A percentile compares a stretch with the other conserved stretches of the same genome.
These are phyloP conservation scores for Cercospora sp. DNA, from an alignment of 2,329 filamentous ascomycete species.

Conservation along the genomic window DNA sequence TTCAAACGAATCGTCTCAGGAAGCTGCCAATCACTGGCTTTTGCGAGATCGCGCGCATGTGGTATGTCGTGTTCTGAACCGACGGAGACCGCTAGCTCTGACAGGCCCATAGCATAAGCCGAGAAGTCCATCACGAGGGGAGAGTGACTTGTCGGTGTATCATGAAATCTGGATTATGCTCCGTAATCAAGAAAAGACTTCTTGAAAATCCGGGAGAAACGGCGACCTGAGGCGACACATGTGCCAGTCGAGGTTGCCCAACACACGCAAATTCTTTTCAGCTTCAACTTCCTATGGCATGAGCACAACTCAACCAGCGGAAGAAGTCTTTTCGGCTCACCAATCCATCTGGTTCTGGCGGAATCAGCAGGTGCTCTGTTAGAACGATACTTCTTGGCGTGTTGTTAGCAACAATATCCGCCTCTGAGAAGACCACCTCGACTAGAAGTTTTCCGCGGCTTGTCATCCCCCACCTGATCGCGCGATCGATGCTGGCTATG, in stretches of 20 bases:
- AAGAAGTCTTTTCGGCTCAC: not conserved
- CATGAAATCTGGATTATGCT: not conserved
- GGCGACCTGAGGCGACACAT: not conserved
- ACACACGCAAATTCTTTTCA: not conserved
- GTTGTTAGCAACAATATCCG: not conserved
- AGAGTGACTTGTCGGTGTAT: not conserved
- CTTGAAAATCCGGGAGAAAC: not conserved
- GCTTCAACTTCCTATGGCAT: not conserved
- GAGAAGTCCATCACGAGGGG: not conserved
- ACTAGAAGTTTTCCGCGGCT: not conserved
- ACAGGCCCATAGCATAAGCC: not conserved
- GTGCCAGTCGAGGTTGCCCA: not conserved
- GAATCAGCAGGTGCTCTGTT: not conserved
- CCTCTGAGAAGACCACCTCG: not conserved
- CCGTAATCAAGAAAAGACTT: not conserved
- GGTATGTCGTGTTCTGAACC: not conserved
- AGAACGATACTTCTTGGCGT: not conserved
- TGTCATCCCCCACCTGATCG: not conserved
- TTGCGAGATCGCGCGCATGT: not conserved
- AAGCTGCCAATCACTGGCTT: not conserved
- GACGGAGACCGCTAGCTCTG: not conserved
- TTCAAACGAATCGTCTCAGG: not conserved
- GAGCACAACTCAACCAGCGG: not conserved
- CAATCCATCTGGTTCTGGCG: not conserved
- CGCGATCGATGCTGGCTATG: not conserved